phyloP scores from a whole-genome alignment of 129 eudicot species.

The Logfia minima region DNA sequence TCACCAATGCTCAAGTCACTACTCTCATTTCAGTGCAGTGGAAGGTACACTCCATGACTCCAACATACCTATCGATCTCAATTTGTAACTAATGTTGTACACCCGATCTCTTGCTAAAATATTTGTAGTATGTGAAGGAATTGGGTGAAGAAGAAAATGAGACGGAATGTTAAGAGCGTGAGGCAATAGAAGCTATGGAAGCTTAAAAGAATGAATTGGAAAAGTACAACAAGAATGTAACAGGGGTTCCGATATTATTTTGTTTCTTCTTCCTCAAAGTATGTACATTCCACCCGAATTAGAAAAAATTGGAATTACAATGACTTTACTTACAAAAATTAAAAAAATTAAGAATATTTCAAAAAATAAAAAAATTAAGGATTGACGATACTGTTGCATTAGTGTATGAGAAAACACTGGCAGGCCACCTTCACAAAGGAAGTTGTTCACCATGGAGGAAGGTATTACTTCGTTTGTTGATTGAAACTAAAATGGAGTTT shows the following conservation, averaged over 20 bases:
- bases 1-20: constrained; percentile 57
- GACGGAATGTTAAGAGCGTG: constrained; percentile 44
- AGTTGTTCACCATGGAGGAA: constrained; percentile 98
- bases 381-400: constrained; percentile 95
- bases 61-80: too few relatives aligned
- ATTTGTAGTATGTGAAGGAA: not conserved
- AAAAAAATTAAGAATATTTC: too few relatives aligned
- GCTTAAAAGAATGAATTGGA: constrained; percentile 73
- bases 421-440: constrained; percentile 87
- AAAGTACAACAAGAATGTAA: constrained; percentile 46
- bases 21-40: constrained; percentile 76
- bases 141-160: constrained; percentile 60
- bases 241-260: constrained; percentile 66
- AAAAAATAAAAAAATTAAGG: constrained; percentile 11
- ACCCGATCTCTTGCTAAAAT: too few relatives aligned
- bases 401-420: constrained; percentile 78
- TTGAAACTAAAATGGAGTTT: not conserved
- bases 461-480: constrained; percentile 41
- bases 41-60: constrained; percentile 42
- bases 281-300: constrained; percentile 10
- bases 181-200: constrained; percentile 71
- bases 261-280: constrained; percentile 92
- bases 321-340: not conserved
- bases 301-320: too few relatives aligned
- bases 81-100: too few relatives aligned